A percentile compares a stretch with the other conserved stretches of the same genome.
phyloP scores from a whole-genome alignment of 345 rosid genomes.

The Clarkia xantiana region DNA sequence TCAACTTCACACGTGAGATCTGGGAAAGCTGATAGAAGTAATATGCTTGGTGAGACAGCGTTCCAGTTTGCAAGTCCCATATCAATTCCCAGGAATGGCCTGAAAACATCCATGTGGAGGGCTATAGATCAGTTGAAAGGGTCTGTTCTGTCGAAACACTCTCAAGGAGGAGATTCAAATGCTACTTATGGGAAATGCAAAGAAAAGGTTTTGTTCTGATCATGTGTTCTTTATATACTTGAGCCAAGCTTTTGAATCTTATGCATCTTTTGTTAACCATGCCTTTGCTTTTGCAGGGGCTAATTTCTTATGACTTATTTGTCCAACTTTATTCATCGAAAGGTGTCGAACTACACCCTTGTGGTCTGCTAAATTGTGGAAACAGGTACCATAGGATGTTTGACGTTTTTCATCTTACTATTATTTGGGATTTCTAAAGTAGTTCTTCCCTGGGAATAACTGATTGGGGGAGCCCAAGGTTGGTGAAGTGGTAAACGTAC shows the following conservation, averaged over 20 bases:
- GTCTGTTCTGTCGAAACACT: slow-evolving; percentile 14
- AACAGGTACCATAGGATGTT: slow-evolving; percentile 45
- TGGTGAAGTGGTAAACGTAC: no score
- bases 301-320: slow-evolving; percentile 66
- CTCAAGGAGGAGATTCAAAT: slow-evolving; percentile 1
- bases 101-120: slow-evolving; percentile 28
- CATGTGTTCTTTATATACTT: slow-evolving; percentile 3
- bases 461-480: no score
- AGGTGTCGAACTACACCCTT: slow-evolving; percentile 59
- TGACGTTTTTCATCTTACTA: neutral
- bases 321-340: slow-evolving; percentile 46
- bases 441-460: no score
- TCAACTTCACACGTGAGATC: slow-evolving; percentile 9
- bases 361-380: slow-evolving; percentile 86
- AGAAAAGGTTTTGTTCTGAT: slow-evolving; percentile 24
- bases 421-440: neutral
- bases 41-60: slow-evolving; percentile 3
- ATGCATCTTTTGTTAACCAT: slow-evolving; percentile 5
- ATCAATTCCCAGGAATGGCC: slow-evolving; percentile 16
- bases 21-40: slow-evolving; percentile 8
- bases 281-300: slow-evolving; percentile 32
- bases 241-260: neutral
- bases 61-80: slow-evolving; percentile 9
- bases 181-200: slow-evolving; percentile 15
- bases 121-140: slow-evolving; percentile 32